These are phyloP conservation scores for Vaccinium macrocarpon DNA, from an alignment of 148 eudicot species.

Conservation along the genomic window DNA sequence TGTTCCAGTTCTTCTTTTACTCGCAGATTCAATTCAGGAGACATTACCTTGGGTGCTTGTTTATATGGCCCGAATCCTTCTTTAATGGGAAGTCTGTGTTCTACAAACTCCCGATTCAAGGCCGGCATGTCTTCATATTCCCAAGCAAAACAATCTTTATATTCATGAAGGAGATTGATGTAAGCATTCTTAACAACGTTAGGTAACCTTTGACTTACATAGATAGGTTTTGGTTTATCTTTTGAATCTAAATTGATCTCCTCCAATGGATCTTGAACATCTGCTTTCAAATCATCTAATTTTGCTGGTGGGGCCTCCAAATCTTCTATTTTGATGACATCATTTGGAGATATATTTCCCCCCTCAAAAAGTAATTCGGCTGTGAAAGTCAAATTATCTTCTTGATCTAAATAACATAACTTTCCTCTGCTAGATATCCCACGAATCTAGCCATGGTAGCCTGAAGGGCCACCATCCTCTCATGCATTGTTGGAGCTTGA, in stretches of 20 bases:
- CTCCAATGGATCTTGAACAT: neutral
- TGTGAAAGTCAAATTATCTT: too few relatives aligned
- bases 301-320: neutral
- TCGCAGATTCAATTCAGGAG: neutral
- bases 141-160: neutral
- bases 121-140: neutral
- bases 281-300: neutral
- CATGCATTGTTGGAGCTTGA: too few relatives aligned
- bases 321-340: neutral
- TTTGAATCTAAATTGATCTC: neutral
- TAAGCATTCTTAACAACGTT: too few relatives aligned
- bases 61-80: neutral
- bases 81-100: neutral
- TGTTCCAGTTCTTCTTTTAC: neutral
- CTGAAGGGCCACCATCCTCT: too few relatives aligned
- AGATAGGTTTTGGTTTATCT: neutral
- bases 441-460: too few relatives aligned
- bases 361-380: too few relatives aligned
- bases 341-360: neutral
- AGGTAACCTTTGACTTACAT: neutral
- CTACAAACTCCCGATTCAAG: neutral
- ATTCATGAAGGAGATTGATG: neutral
- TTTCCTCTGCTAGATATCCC: too few relatives aligned
- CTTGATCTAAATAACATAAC: too few relatives aligned
- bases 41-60: neutral